phyloP scores from a whole-genome alignment of 192 early-diverging fungal species.

The Coemansia erecta region DNA sequence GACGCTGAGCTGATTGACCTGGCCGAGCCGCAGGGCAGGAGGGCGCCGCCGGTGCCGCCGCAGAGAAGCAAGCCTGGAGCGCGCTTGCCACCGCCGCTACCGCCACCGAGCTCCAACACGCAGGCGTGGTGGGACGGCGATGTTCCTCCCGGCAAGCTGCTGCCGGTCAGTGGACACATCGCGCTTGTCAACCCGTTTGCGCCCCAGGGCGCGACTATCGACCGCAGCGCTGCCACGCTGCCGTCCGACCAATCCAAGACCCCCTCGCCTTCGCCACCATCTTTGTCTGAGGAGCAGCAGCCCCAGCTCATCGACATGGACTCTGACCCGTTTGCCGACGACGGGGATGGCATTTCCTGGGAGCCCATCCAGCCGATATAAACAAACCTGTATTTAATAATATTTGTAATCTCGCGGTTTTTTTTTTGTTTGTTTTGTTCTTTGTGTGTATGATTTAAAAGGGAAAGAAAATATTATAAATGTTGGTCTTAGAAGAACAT shows the following conservation, averaged over 20 bases:
- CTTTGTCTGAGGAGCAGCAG: constrained; percentile 1
- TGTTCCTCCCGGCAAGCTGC: not conserved
- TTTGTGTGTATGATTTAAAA: not conserved
- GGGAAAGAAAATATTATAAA: not conserved
- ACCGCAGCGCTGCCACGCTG: not conserved
- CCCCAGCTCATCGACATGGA: constrained; percentile 4
- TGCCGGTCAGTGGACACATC: not conserved
- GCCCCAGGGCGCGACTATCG: constrained; percentile 10
- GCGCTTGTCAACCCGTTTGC: constrained; percentile 36
- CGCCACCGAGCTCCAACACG: constrained; percentile 36
- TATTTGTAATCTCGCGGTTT: too few relatives aligned
- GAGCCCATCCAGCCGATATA: constrained; percentile 30
- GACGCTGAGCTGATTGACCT: constrained; percentile 39
- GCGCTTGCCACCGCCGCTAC: too few relatives aligned
- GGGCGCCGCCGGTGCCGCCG: not conserved
- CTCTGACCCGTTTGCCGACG: constrained; percentile 45
- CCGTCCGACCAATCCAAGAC: not conserved
- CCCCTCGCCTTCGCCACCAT: constrained; percentile 1
- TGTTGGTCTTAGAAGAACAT: constrained; percentile 21
- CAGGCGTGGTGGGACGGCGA: constrained; percentile 33
- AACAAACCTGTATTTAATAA: not conserved
- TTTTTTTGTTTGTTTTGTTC: too few relatives aligned
- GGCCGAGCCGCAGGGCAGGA: constrained; percentile 9
- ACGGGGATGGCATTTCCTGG: constrained; percentile 21
- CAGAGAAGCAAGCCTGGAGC: not conserved